Evolutionary conservation across 352 stramenopile species (phyloP), one percentile per base, ranked within the genome.

Genomic region (Albugo laibachii): DNA sequence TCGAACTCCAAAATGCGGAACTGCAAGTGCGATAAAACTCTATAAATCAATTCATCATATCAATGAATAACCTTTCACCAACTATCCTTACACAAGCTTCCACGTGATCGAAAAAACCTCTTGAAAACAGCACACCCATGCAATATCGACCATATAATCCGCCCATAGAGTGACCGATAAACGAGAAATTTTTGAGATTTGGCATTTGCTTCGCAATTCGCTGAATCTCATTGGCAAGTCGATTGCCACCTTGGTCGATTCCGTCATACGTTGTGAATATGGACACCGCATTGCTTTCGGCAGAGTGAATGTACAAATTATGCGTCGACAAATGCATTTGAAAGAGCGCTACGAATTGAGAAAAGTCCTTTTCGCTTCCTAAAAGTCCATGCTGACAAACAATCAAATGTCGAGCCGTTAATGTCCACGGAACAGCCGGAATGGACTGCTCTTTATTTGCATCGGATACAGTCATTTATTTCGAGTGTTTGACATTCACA

Each of bases 1-100:
- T 19, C 73, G 70, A 20, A 82, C 81, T 41, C 76, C 76, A 45
- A 89, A 53, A 38, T 89, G 73, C n/a, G 76, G 75, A 27, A 70
- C 71, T 37, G 75, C 75, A 34, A 88, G 54, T 35, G 75, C 79
- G 42, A 89, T 69, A 37, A 89, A 83, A 53, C 86, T 89, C 76
- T 88, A 53, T 34, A 31, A 48, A n/a, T 24, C 38, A 19, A 43
- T 43, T 43, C 38, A 43, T 19, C 38, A 43, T 8, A 43, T 43
- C 38, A 43, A 24, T 10, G 3, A 24, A 43, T 43, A 43, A 19
- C 38, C 38, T 43, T 19, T 8, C 8, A 48, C 45, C 2, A 37
- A 19, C 5, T 10, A 8, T 13, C 57, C 48, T 46, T 43, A 84
- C 76, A 71, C 84, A 71, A n/a, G 76, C 73, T 47, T 80, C 61